Percentiles rank a stretch among this genome's conserved stretches.
Conservation (phyloP, 257 asterid genomes). For the Catharanthus roseus region DNA sequence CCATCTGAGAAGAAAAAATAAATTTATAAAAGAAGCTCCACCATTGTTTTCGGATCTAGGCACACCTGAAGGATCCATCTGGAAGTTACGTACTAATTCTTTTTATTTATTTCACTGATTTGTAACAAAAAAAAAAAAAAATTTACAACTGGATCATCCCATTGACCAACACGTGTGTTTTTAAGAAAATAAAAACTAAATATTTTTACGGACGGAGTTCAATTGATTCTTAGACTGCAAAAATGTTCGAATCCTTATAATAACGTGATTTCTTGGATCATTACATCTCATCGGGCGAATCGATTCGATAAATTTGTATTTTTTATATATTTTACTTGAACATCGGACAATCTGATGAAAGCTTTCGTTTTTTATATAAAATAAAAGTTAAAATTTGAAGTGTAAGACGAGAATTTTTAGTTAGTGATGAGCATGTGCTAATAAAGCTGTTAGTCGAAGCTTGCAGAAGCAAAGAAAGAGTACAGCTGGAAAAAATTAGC, state of each 20-base stretch:
- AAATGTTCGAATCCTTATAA: neutral
- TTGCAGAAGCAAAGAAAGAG: constrained; percentile 17
- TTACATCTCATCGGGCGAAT: too few relatives aligned
- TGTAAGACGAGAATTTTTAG: constrained; percentile 7
- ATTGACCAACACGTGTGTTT: constrained; percentile 21
- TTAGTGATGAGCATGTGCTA: constrained; percentile 49
- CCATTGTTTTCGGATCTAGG: constrained; percentile 33
- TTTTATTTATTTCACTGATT: too few relatives aligned
- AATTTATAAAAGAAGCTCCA: too few relatives aligned
- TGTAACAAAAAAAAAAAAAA: too few relatives aligned
- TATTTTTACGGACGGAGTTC: too few relatives aligned
- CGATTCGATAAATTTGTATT: too few relatives aligned
- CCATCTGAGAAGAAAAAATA: constrained; percentile 17
- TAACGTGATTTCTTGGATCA: too few relatives aligned
- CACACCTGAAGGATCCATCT: constrained; percentile 33
- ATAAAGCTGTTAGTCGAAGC: constrained; percentile 20
- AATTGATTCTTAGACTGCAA: too few relatives aligned
- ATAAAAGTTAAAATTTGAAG: neutral
- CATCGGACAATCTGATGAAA: too few relatives aligned
- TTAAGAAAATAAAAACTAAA: too few relatives aligned
- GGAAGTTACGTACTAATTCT: neutral
- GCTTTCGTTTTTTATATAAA: too few relatives aligned
- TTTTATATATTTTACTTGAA: too few relatives aligned
- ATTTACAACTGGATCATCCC: constrained; percentile 13
- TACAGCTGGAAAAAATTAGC: constrained; percentile 10